These are phyloP conservation scores for Triticum monococcum DNA, from an alignment of 176 grass and related monocot genomes.

Conservation along the genomic window DNA sequence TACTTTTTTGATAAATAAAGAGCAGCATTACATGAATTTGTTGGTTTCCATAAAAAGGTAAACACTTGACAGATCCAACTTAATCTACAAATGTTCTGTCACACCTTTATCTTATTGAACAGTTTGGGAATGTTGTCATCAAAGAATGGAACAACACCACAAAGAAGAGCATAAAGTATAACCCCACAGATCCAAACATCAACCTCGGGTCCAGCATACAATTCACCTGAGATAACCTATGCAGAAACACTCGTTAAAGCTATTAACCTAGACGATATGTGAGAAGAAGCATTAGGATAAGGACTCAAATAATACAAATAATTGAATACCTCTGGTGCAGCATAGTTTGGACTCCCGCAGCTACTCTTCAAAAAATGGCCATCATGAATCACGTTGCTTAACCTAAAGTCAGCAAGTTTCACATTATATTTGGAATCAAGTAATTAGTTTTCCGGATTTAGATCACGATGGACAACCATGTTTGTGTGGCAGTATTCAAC, in stretches of 20 bases:
- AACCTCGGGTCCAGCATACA: slow-evolving; percentile 89
- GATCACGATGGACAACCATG: slow-evolving; percentile 92
- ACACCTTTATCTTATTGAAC: slow-evolving; percentile 96
- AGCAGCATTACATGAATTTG: not conserved
- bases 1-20: not conserved
- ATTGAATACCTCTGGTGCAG: slow-evolving; percentile 74
- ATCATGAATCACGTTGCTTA: slow-evolving; percentile 94
- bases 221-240: slow-evolving; percentile 87
- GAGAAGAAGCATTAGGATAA: slow-evolving; percentile 5
- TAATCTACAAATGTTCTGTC: slow-evolving; percentile 1
- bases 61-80: not conserved
- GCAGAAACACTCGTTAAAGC: not conserved
- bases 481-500: slow-evolving; percentile 95
- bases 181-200: slow-evolving; percentile 99
- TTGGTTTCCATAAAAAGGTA: no score
- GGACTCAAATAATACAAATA: slow-evolving; percentile 23
- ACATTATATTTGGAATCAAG: slow-evolving; percentile 93
- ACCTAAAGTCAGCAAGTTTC: slow-evolving; percentile 94
- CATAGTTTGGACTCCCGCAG: slow-evolving; percentile 94
- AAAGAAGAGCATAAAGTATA: slow-evolving; percentile 97
- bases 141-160: slow-evolving; percentile 92
- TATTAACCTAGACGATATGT: not conserved
- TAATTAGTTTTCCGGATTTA: slow-evolving; percentile 88
- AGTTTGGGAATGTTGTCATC: slow-evolving; percentile 85
- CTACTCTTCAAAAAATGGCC: slow-evolving; percentile 98